Percentiles rank a stretch among this genome's conserved stretches.
phyloP scores from a whole-genome alignment of 1,284 basidiomycete genomes.

The Tremellales sp. region DNA sequence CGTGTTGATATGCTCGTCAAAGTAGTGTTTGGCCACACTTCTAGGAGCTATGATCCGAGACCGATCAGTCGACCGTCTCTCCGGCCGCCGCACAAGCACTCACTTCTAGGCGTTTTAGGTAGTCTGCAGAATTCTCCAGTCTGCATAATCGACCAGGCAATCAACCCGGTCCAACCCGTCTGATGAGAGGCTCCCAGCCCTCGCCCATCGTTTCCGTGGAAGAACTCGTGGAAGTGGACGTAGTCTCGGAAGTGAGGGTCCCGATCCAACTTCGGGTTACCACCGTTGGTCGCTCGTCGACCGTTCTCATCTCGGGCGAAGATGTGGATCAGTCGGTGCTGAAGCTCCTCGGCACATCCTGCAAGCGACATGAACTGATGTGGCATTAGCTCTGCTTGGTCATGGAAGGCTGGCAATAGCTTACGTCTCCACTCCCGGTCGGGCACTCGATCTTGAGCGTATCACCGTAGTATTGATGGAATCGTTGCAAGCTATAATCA shows the following conservation, averaged over 20 bases:
- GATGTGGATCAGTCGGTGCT: constrained; percentile 92
- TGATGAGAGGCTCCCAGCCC: constrained; percentile 96
- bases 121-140: constrained; percentile 75
- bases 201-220: constrained; percentile 87
- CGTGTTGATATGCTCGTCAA: constrained; percentile 61
- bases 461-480: constrained; percentile 94
- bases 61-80: constrained; percentile 6
- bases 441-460: constrained; percentile 89
- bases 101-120: constrained; percentile 82
- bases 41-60: constrained; percentile 65
- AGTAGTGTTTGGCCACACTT: constrained; percentile 85
- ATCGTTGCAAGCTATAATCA: constrained; percentile 79
- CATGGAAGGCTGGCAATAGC: constrained; percentile 3
- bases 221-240: constrained; percentile 95
- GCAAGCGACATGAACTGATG: constrained; percentile 81
- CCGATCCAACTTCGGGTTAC: constrained; percentile 76
- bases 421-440: constrained; percentile 78
- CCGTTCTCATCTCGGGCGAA: constrained; percentile 86
- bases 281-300: constrained; percentile 84
- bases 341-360: constrained; percentile 90
- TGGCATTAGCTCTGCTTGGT: not conserved
- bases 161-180: constrained; percentile 92
- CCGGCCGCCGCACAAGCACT: constrained; percentile 42
- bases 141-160: constrained; percentile 87
- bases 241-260: constrained; percentile 98